A percentile compares a stretch with the other conserved stretches of the same genome.
Conservation (phyloP, 768 basidiomycete species). For the Lentinula guzmanii region DNA sequence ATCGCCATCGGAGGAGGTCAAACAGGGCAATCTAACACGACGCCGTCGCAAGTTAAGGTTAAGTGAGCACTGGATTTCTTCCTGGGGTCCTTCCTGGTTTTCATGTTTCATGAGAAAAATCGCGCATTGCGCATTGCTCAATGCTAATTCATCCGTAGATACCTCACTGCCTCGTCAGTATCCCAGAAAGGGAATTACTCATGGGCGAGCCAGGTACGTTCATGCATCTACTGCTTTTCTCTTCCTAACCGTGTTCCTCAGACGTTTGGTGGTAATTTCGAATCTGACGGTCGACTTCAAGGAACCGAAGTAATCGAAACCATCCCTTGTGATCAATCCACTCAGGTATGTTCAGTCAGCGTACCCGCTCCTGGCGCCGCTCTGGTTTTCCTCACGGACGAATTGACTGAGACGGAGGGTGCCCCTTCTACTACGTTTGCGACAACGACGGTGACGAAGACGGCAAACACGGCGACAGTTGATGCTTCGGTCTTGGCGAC, state of each 20-base stretch:
- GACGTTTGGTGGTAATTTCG: constrained; percentile 45
- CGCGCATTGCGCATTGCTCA: not conserved
- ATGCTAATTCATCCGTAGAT: constrained; percentile 31
- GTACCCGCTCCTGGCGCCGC: constrained; percentile 67
- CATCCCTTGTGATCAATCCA: constrained; percentile 46
- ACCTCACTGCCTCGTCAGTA: constrained; percentile 41
- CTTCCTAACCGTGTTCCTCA: too few species aligned
- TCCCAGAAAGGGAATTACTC: constrained; percentile 51
- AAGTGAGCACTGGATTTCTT: constrained; percentile 32
- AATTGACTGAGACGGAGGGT: constrained; percentile 25
- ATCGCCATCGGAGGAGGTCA: constrained; percentile 42
- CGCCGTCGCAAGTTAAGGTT: constrained; percentile 45
- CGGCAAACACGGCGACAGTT: constrained; percentile 46
- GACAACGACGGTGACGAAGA: constrained; percentile 47
- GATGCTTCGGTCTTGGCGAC: constrained; percentile 52
- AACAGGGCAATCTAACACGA: constrained; percentile 28
- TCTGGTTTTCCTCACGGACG: constrained; percentile 55
- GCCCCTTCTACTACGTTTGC: constrained; percentile 38
- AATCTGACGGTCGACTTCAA: constrained; percentile 58
- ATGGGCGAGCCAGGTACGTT: constrained; percentile 55
- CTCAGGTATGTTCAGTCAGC: constrained; percentile 48
- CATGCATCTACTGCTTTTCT: not conserved
- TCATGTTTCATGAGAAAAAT: not conserved
- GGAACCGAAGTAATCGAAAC: constrained; percentile 47
- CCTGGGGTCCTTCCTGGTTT: constrained; percentile 8